Evolutionary conservation across 2,329 filamentous ascomycete species (phyloP), one percentile per base, ranked within the genome.

Genomic region (Fusarium newnesense): DNA sequence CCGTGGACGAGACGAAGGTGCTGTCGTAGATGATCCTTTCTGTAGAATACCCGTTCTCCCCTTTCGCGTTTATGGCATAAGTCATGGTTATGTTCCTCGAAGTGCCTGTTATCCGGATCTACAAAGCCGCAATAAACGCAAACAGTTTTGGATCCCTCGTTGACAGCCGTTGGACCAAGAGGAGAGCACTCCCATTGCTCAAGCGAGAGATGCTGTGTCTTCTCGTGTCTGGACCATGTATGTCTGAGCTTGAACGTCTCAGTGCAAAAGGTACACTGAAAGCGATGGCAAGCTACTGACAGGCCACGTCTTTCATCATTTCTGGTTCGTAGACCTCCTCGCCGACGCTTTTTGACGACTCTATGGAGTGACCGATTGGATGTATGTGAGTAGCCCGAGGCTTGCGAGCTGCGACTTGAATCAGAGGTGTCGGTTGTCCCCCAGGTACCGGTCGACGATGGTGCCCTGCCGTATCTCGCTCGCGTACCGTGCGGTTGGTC

Each of bases 191-290:
- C 83, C 88, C 80, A 89, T 53, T 75, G 81, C 76, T 82, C 84
- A 1, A 85, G 85, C 10, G 82, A 87, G 54, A 81, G 81, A 76
- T 81, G 87, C 58, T 83, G 82, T 58, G 84, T 82, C 46, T 83
- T 84, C 63, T 89, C 87, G 67, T 89, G 87, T 26, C 87, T 80
- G 40, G 83, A 82, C 84, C 84, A 86, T 28, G 85, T 84, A 56
- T 85, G 81, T 19, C 85, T 85, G 0, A 81, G 81, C 54, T 82
- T 83, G 72, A 86, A 86, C 0, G 82, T 83, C 49, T 86, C 84
- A 0, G 83, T 84, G 60, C 84, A 86, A 52, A 86, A 86, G 0
- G 84, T 86, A 63, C 84, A 86, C 53, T 86, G 84, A 7, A 70
- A 77, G 0, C 46, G 52, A 16, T 76, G 50, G 2, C 44, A 50